Base-by-base conservation (phyloP, 2,329 filamentous ascomycete genomes). In the Pyricularia sp. region DNA sequence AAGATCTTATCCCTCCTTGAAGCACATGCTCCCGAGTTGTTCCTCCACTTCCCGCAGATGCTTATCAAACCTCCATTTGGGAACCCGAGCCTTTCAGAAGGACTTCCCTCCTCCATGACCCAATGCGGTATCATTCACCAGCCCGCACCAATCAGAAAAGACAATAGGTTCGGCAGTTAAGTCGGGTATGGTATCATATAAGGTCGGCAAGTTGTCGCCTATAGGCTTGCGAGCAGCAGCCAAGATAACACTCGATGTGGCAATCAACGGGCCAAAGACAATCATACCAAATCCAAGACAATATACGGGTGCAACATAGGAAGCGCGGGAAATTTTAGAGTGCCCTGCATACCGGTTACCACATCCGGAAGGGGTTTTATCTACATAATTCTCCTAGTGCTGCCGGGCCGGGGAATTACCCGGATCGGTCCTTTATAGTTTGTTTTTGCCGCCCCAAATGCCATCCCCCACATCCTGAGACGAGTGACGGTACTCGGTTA, bases 391-490 rank as follows among this genome's bases (percentile, higher is more conserved):
- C 42, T n/a, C 42, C 42, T 55, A n/a, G 42, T 55, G 31, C 31
- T 26, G 30, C 50, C 30, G 61, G 55, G 25, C 30, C 30, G 30
- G 55, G 64, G 59, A 20, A 68, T 65, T 42, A 67, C 59, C 68
- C 64, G 55, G 55, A 20, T 66, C 65, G 30, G 20, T 55, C 31
- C 6, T 64, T n/a, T 7, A 55, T 42, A 9, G 42, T 20, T 55
- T n/a, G 17, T n/a, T 55, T 50, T 55, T 55, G 42, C 42, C 42
- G 42, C 20, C 14, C 42, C 42, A 55, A 55, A n/a, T 55, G 17
- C 17, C 17, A 55, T 55, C 42, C 42, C 42, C 42, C 20, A 55
- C 42, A n/a, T 55, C 4, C 42, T 55, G 42, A 55, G 42, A 55
- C 42, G 42, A 55, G 20, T 55, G 6, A 55, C 17, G 42, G 42